Conservation (phyloP, 176 grass and related monocot genomes). For the Themeda triandra region DNA sequence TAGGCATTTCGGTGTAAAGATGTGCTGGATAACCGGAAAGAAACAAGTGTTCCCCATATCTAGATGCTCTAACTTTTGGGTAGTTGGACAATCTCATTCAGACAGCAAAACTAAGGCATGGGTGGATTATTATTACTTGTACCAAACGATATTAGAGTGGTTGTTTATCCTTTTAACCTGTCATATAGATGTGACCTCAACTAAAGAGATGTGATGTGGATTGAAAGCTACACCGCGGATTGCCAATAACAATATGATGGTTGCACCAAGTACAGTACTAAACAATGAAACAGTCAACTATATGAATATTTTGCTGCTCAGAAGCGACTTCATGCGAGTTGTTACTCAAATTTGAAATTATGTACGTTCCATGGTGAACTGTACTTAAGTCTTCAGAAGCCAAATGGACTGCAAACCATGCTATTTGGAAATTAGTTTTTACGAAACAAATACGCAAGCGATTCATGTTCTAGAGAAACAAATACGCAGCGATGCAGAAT, state of each 20-base stretch:
- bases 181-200: conserved; percentile 20
- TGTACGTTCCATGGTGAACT: background rate
- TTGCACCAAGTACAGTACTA: background rate
- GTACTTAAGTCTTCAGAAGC: background rate
- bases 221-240: conserved; percentile 7
- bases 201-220: conserved; percentile 27
- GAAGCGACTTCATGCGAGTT: background rate
- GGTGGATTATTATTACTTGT: conserved; percentile 1
- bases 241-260: conserved; percentile 18
- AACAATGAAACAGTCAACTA: background rate
- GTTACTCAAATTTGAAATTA: background rate
- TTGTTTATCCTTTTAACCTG: conserved; percentile 12
- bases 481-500: too few species aligned
- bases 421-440: background rate
- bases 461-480: too few species aligned
- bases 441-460: background rate
- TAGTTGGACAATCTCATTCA: conserved; percentile 37
- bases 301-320: background rate
- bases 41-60: background rate
- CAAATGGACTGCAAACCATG: background rate
- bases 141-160: background rate
- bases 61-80: conserved; percentile 33
- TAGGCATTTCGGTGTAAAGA: conserved; percentile 13
- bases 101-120: conserved; percentile 3
- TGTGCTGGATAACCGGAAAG: background rate